Evolutionary conservation across 345 rosid species (phyloP).

Genomic region (Conringia planisiliqua): DNA sequence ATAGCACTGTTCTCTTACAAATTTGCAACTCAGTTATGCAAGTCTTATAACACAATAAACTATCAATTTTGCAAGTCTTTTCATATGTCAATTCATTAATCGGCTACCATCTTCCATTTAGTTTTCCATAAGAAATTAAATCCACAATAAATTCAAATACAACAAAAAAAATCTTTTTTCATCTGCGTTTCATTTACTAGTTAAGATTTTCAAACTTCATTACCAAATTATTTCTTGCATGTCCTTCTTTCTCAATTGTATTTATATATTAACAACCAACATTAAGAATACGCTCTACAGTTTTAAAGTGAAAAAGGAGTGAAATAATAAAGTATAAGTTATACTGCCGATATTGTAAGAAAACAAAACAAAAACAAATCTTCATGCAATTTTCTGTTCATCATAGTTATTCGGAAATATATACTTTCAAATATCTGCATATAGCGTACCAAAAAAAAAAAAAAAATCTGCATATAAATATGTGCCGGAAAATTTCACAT

Average conservation of each 20-base stretch:
- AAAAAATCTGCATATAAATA: background rate
- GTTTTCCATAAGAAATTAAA: background rate
- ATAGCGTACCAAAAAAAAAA: no score
- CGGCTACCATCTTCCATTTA: background rate
- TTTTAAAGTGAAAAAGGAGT: background rate
- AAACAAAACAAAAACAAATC: background rate
- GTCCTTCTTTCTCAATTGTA: constrained; percentile 7
- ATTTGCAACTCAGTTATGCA: constrained; percentile 10
- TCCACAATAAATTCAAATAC: background rate
- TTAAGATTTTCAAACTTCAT: background rate
- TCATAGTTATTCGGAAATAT: background rate
- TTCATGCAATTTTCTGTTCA: background rate
- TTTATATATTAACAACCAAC: no score
- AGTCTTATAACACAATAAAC: constrained; percentile 13
- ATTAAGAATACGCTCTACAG: background rate
- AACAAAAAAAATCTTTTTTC: no score
- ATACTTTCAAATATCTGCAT: background rate
- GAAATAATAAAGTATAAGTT: background rate
- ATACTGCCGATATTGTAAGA: background rate
- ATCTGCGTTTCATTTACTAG: background rate
- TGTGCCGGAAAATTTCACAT: background rate
- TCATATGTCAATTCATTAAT: background rate
- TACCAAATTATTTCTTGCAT: constrained; percentile 23
- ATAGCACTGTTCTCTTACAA: background rate
- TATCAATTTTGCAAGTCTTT: constrained; percentile 4